phyloP scores from a whole-genome alignment of 1,284 basidiomycete genomes.

The Schizophyllum commune region DNA sequence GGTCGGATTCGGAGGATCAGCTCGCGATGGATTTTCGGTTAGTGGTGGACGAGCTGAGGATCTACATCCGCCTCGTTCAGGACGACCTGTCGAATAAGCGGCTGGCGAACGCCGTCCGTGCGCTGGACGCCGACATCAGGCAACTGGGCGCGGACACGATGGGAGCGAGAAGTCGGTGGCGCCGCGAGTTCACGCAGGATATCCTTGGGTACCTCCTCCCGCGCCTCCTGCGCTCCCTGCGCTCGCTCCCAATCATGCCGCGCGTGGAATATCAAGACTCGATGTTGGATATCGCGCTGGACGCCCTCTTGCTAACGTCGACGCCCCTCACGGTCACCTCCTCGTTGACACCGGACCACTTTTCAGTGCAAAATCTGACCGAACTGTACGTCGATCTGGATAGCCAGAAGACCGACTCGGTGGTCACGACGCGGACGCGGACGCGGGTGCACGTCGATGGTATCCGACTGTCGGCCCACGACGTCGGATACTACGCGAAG shows the following conservation, averaged over 20 bases:
- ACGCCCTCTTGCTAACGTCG: slow-evolving; percentile 25
- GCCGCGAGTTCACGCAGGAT: slow-evolving; percentile 23
- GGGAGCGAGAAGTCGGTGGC: slow-evolving; percentile 11
- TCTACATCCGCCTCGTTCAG: slow-evolving; percentile 24
- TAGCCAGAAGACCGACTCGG: slow-evolving; percentile 10
- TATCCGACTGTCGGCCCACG: slow-evolving; percentile 30
- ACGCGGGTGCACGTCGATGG: slow-evolving; percentile 35
- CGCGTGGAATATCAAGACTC: slow-evolving; percentile 33
- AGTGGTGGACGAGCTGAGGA: slow-evolving; percentile 25
- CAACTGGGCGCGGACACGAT: slow-evolving; percentile 15
- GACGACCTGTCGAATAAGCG: slow-evolving; percentile 29
- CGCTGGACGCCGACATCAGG: slow-evolving; percentile 19
- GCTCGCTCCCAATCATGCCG: slow-evolving; percentile 31
- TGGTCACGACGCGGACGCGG: slow-evolving; percentile 22
- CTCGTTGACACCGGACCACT: slow-evolving; percentile 33
- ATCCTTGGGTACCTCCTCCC: slow-evolving; percentile 35
- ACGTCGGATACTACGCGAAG: slow-evolving; percentile 37
- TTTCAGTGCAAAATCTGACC: slow-evolving; percentile 34
- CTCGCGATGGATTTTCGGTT: slow-evolving; percentile 21
- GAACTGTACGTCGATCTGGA: slow-evolving; percentile 33
- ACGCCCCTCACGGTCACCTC: slow-evolving; percentile 16
- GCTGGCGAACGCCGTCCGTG: slow-evolving; percentile 24
- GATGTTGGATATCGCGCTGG: slow-evolving; percentile 29
- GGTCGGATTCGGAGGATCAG: slow-evolving; percentile 15
- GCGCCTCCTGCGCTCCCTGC: slow-evolving; percentile 26